Percentiles rank a stretch among this genome's conserved stretches.
phyloP scores from a whole-genome alignment of 805 yeast species.

The Myxozyma nipponensis region DNA sequence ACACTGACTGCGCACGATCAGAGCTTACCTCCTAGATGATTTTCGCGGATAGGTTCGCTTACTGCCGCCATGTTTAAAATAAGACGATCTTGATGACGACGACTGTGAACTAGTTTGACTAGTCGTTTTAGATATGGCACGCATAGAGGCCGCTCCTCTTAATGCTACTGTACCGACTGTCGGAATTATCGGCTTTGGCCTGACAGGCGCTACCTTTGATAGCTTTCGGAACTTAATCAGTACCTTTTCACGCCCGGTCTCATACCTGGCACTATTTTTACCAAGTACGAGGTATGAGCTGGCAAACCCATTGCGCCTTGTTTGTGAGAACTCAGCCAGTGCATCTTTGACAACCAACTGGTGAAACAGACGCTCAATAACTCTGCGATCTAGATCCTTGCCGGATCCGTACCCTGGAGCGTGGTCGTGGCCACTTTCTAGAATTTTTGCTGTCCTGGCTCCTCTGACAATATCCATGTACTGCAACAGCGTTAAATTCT shows the following conservation, averaged over 20 bases:
- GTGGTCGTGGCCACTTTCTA: conserved; percentile 57
- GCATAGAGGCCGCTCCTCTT: no score
- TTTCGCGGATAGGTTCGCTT: no score
- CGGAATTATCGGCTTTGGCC: no score
- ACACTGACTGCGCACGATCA: no score
- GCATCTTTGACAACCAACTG: conserved; percentile 63
- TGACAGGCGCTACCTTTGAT: background rate
- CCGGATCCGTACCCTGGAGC: conserved; percentile 71
- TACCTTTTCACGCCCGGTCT: conserved; percentile 38
- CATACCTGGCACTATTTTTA: conserved; percentile 28
- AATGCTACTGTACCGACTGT: no score
- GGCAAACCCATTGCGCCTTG: conserved; percentile 76
- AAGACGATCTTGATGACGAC: no score
- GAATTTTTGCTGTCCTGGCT: conserved; percentile 57
- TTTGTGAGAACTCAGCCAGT: conserved; percentile 65
- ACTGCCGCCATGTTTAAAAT: no score
- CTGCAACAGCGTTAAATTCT: conserved; percentile 67
- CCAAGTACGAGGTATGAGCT: conserved; percentile 70
- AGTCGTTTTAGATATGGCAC: no score
- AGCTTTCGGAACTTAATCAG: background rate
- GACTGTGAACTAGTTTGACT: no score
- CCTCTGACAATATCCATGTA: conserved; percentile 84
- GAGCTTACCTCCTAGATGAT: no score
- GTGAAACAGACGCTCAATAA: conserved; percentile 78
- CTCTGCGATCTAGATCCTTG: conserved; percentile 56